Evolutionary conservation across 2,329 filamentous ascomycete species (phyloP).

Genomic region (Tolypocladium tundrense): DNA sequence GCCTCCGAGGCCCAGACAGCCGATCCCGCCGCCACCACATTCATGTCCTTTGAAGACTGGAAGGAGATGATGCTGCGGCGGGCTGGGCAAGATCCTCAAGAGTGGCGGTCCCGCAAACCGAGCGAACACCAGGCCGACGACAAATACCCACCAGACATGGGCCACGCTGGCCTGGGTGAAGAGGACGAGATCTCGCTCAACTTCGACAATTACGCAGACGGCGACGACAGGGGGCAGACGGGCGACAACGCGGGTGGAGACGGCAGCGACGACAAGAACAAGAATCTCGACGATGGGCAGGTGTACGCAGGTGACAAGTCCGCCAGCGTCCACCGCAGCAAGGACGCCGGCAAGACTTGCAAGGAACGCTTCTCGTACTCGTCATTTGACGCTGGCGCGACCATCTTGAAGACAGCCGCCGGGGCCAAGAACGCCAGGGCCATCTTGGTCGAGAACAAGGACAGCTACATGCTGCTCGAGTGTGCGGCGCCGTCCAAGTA

Average conservation of each 20-base stretch:
- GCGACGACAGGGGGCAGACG: conserved; percentile 3
- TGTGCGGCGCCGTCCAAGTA: conserved; percentile 85
- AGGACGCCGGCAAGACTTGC: conserved; percentile 93
- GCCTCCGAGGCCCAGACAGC: conserved; percentile 3
- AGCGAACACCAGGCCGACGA: conserved; percentile 37
- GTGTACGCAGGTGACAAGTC: conserved; percentile 37
- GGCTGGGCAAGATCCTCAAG: conserved; percentile 61
- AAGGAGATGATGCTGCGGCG: conserved; percentile 86
- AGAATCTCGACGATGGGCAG: conserved; percentile 26
- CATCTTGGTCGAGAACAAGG: conserved; percentile 91
- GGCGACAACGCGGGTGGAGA: conserved; percentile 3
- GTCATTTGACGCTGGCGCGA: conserved; percentile 93
- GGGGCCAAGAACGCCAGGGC: conserved; percentile 82
- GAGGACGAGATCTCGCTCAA: conserved; percentile 69
- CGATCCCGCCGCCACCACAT: conserved; percentile 33
- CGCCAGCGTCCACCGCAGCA: conserved; percentile 57
- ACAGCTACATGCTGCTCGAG: conserved; percentile 94
- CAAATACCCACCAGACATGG: conserved; percentile 48
- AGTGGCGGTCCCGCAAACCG: conserved; percentile 54
- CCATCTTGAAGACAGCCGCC: conserved; percentile 78
- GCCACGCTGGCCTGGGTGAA: conserved; percentile 71
- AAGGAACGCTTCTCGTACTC: conserved; percentile 97
- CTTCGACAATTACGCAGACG: conserved; percentile 31
- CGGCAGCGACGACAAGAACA: conserved; percentile 7
- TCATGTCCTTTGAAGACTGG: conserved; percentile 98